These are phyloP conservation scores for Nadsonia fulvescens DNA, from an alignment of 805 yeast species.

Conservation along the genomic window DNA sequence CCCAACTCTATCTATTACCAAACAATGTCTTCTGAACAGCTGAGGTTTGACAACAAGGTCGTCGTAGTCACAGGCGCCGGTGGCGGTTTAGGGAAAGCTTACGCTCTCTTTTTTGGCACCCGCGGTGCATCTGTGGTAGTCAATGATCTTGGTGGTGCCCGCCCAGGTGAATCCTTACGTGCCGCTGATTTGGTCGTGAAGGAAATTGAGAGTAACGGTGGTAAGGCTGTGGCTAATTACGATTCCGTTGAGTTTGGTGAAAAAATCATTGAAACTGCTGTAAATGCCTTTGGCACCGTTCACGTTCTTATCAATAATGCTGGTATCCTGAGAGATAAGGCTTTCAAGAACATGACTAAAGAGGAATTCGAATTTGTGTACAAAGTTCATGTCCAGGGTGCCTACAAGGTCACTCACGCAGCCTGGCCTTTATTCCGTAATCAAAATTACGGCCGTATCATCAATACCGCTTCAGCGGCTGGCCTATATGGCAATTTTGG, in stretches of 20 bases:
- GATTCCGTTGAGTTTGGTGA: conserved; percentile 80
- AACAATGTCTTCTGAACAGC: conserved; percentile 13
- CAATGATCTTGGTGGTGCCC: conserved; percentile 79
- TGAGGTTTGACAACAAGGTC: conserved; percentile 61
- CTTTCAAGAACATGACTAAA: conserved; percentile 72
- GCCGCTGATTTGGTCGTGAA: conserved; percentile 82
- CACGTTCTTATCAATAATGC: conserved; percentile 87
- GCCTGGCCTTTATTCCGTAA: conserved; percentile 84
- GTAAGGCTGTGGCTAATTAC: conserved; percentile 83
- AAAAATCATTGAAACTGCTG: conserved; percentile 69
- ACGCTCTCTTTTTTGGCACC: conserved; percentile 71
- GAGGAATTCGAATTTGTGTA: conserved; percentile 63
- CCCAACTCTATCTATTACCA: too few species aligned
- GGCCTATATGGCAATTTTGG: conserved; percentile 96
- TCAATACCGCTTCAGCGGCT: conserved; percentile 94
- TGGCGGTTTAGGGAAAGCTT: conserved; percentile 84
- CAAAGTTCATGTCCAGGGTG: conserved; percentile 81
- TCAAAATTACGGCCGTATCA: conserved; percentile 74
- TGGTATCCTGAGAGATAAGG: conserved; percentile 78
- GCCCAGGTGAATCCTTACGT: conserved; percentile 42
- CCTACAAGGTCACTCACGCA: conserved; percentile 65
- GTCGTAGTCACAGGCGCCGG: conserved; percentile 95
- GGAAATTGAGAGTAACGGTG: conserved; percentile 61
- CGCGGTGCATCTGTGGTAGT: conserved; percentile 93
- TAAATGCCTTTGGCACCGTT: conserved; percentile 72